Base-by-base conservation (phyloP, 352 stramenopile genomes). In the Thalassiosira mediterranea region DNA sequence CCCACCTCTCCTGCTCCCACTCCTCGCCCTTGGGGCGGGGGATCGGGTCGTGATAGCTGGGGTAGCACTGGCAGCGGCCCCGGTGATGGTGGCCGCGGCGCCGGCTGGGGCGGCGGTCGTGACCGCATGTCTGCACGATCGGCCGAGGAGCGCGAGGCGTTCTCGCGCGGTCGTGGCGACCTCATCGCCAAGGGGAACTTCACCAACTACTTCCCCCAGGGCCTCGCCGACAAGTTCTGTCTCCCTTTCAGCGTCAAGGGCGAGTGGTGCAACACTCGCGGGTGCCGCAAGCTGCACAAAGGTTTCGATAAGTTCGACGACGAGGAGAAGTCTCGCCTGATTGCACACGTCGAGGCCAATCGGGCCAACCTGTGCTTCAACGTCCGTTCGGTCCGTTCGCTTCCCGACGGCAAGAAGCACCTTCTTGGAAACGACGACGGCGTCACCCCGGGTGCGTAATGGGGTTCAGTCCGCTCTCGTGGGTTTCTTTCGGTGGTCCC, bases 271-370 rank as follows among this genome's bases (percentile, higher is more conserved):
- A 10, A 10, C 42, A n/a, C 10, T 51, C 10, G 42, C 17, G 8
- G 42, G 10, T 10, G 17, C 17, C 10, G 4, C 10, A 51, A 51
- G 42, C 5, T 23, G 4, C 42, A 51, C 42, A 21, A 10, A 4
- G 4, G 4, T 4, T 23, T 23, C 42, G 5, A 21, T 10, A 13
- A 23, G 10, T 51, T 10, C 8, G 17, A 51, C 42, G 4, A 13
- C 17, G 42, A 5, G 4, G 42, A 51, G 4, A 13, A 51, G 42
- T 7, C 10, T 10, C 8, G 5, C 10, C 42, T 23, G 10, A 8
- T 23, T n/a, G 42, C 42, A 4, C 42, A 51, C 42, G 42, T 51
- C 17, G 42, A 51, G 10, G 42, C 42, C 42, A 51, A 51, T 21
- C 8, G 42, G 10, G 17, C 42, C 42, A 13, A 51, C 10, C 8